Conservation (phyloP, 2,329 filamentous ascomycete genomes). For the Fusarium sp. region DNA sequence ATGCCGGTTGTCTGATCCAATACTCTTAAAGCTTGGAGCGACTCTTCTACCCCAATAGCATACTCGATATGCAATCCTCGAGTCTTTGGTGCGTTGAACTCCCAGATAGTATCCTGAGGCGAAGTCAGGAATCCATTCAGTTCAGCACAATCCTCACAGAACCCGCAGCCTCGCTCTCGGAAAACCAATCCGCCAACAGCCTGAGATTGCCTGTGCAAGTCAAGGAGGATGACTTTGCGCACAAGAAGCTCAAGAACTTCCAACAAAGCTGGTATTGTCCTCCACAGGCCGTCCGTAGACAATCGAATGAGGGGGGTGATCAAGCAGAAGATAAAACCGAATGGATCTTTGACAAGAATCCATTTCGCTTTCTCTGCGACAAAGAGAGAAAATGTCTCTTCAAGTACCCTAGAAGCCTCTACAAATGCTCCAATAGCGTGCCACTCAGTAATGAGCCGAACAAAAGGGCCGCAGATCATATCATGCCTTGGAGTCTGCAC, state of each 20-base stretch:
- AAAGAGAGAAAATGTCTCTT: background rate
- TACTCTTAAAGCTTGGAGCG: background rate
- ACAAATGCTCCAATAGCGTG: background rate
- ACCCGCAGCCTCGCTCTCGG: conserved; percentile 8
- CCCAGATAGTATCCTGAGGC: background rate
- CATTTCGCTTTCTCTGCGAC: background rate
- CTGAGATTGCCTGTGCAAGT: background rate
- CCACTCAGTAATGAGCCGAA: conserved; percentile 2
- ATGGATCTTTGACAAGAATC: background rate
- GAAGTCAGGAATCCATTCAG: conserved; percentile 2
- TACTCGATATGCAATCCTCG: conserved; percentile 1
- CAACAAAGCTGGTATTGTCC: background rate
- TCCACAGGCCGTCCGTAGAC: background rate
- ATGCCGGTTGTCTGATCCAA: background rate
- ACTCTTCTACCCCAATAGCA: background rate
- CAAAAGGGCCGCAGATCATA: background rate
- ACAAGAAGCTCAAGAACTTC: conserved; percentile 4
- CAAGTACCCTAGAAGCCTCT: background rate
- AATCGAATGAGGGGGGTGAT: background rate
- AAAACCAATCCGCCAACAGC: background rate
- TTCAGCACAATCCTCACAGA: conserved; percentile 1
- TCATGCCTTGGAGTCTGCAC: background rate
- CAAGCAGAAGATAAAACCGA: background rate
- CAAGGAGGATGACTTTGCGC: background rate
- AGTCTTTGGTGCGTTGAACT: background rate